Base-by-base conservation (phyloP, 2,329 filamentous ascomycete species). In the Pestalotiopsis sp. region DNA sequence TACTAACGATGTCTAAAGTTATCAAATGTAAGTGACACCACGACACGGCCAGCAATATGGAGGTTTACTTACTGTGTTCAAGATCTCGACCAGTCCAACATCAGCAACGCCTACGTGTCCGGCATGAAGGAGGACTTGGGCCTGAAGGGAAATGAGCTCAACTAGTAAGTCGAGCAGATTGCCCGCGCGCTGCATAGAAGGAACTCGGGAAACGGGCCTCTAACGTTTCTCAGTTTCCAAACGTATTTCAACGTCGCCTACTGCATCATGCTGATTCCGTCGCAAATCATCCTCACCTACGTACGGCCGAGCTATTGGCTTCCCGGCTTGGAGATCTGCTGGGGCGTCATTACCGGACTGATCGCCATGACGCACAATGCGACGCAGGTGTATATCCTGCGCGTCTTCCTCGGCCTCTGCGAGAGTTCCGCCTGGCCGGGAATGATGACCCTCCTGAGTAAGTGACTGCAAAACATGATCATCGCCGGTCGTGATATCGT, bases 391-490 rank as follows among this genome's bases (percentile, higher is more conserved):
- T 82, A 82, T 66, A 76, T 77, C 1, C 68, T 82, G n/a, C 77
- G 81, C 3, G 78, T 82, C n/a, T 76, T 82, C 25, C 74, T 82
- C 23, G 81, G 81, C 0, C 66, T 83, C 1, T 82, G 78, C 70
- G 79, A 81, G 68, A 79, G 77, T 71, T 77, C 74, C 45, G 80
- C 81, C 3, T 83, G 81, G 81, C 81, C 81, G 0, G 81, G 80
- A 3, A 82, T 82, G 79, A 82, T 82, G 77, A 82, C 80, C 0
- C 71, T 82, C 4, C 78, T 82, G 49, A 82, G 78, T 79, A 59
- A 72, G 52, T 64, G 6, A 31, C 27, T 20, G 23, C 14, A 11
- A 17, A 38, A 38, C 58, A 14, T 31, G 25, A 25, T 25, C 4
- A 3, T 25, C 25, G 25, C 25, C 25, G 4, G 4, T 3, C 25